Percentiles rank a stretch among this genome's conserved stretches.
These are phyloP conservation scores for Cryptosporidium muris DNA, from an alignment of 169 alveolate genomes.

Conservation along the genomic window DNA sequence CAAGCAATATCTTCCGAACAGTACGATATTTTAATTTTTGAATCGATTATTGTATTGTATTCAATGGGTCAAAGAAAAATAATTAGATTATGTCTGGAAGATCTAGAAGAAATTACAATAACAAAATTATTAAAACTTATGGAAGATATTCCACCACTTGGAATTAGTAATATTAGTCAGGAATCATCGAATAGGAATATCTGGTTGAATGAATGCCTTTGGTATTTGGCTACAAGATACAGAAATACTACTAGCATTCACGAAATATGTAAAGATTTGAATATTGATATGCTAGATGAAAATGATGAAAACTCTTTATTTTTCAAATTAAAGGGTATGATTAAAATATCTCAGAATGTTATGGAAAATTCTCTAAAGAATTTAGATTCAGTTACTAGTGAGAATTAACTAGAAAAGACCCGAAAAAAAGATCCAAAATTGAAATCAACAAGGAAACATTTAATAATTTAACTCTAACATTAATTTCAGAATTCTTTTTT, in stretches of 20 bases:
- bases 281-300: not conserved
- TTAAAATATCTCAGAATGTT: not conserved
- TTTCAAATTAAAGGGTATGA: constrained; percentile 17
- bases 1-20: no score
- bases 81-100: constrained; percentile 2
- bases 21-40: not conserved
- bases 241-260: not conserved
- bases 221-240: constrained; percentile 22
- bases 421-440: no score
- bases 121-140: not conserved
- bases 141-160: constrained; percentile 40
- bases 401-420: no score
- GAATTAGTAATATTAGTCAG: constrained; percentile 7
- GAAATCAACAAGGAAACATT: no score
- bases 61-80: constrained; percentile 30
- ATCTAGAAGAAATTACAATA: not conserved
- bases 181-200: constrained; percentile 23
- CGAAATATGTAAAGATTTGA: not conserved
- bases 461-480: no score
- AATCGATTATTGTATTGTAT: constrained; percentile 22
- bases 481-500: no score
- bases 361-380: not conserved
- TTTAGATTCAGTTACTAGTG: not conserved
- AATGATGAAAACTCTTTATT: not conserved
- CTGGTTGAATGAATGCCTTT: constrained; percentile 47